phyloP scores from a whole-genome alignment of 176 grass and related monocot species.

The Eleusine indica region DNA sequence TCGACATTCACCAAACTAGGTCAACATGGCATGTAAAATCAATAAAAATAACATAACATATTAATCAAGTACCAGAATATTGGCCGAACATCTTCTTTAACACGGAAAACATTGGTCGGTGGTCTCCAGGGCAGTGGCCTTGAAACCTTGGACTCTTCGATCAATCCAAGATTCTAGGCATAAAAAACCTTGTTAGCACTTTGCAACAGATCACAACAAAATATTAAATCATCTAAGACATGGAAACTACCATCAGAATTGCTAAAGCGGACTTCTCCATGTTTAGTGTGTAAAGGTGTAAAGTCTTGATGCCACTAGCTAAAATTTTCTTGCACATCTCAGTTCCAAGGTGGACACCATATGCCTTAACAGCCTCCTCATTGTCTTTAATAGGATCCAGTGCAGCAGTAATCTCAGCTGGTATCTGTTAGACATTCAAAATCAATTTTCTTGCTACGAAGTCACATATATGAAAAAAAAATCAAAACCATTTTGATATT shows the following conservation, averaged over 20 bases:
- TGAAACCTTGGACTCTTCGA: slow-evolving; percentile 75
- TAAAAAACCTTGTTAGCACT: slow-evolving; percentile 20
- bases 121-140: slow-evolving; percentile 84
- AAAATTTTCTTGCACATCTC: slow-evolving; percentile 97
- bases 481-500: not conserved
- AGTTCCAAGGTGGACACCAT: slow-evolving; percentile 82
- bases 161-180: slow-evolving; percentile 79
- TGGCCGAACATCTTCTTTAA: slow-evolving; percentile 84
- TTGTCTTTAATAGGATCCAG: slow-evolving; percentile 89
- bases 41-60: slow-evolving; percentile 11
- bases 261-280: slow-evolving; percentile 86
- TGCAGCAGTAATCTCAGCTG: slow-evolving; percentile 69
- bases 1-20: not conserved
- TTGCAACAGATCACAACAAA: slow-evolving; percentile 11
- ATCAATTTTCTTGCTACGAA: not conserved
- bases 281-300: slow-evolving; percentile 91
- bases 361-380: slow-evolving; percentile 80
- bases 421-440: slow-evolving; percentile 56
- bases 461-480: not conserved
- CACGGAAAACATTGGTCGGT: slow-evolving; percentile 83
- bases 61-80: slow-evolving; percentile 75
- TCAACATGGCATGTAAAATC: slow-evolving; percentile 5
- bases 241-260: slow-evolving; percentile 67
- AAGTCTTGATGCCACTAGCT: slow-evolving; percentile 76
- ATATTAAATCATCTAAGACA: slow-evolving; percentile 30